Evolutionary conservation across 306 rosid genomes (phyloP), one percentile per base, ranked within the genome.

Genomic region (Fagus sylvatica): DNA sequence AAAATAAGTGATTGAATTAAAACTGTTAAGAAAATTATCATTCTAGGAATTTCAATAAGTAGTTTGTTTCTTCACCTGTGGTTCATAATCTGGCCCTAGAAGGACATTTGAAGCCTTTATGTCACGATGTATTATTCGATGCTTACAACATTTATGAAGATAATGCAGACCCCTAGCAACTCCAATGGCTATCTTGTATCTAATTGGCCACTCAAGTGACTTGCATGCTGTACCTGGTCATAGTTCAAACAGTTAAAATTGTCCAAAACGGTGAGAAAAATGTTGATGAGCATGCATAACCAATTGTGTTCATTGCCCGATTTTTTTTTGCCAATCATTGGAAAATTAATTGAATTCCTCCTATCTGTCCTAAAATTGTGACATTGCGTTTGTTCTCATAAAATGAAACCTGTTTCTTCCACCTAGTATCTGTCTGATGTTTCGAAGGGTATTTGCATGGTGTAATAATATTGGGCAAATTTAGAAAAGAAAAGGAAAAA

Each of bases 81-180:
- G 98, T 68, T 95, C 98, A 81, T 89, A 92, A 81, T 95, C 91
- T 59, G 96, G 93, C 17, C 93, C 97, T 28, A 95, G 98, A 84
- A 95, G 97, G 49, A 95, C 92, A 81, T 95, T 95, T 3, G 98
- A 95, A 79, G 98, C 92, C 82, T 95, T 95, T 42, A 95, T 95
- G 84, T 95, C 98, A 1, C 98, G 90, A 67, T 95, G 98, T 70
- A 95, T 95, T 68, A 95, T 95, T 43, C 98, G 74, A 78, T 76
- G 98, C 76, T 92, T 92, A 80, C 98, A 95, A 61, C 97, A 84
- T 77, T 86, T 83, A 71, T 95, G 98, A 69, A 95, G 98, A 85
- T 95, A 95, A 69, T 92, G 95, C 37, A 95, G 96, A 32, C 98
- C 98, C 83, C 86, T 92, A 69, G 97, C 98, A 59, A 95, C 76